Conservation (phyloP, 345 rosid species). For the Salix dunnii region DNA sequence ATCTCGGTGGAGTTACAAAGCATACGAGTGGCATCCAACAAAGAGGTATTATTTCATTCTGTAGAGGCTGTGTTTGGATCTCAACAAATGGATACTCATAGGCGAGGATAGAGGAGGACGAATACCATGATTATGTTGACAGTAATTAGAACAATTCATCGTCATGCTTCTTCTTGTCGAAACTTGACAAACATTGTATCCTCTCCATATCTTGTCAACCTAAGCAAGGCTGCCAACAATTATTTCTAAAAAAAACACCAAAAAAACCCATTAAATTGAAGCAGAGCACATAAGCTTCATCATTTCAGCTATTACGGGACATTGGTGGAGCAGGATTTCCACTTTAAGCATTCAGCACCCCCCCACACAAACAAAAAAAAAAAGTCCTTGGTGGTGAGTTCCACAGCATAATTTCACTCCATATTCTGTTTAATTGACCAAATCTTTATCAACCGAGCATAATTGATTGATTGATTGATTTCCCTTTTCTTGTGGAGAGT, state of each 20-base stretch:
- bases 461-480: background rate
- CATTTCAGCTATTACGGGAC: background rate
- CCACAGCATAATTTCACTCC: background rate
- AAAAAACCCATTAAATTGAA: background rate
- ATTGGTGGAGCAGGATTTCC: background rate
- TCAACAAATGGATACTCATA: no score
- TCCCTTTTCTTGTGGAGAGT: background rate
- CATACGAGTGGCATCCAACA: background rate
- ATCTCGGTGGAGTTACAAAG: slow-evolving; percentile 18
- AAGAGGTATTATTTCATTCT: slow-evolving; percentile 8
- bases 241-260: background rate
- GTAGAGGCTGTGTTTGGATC: background rate
- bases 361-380: background rate
- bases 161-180: background rate
- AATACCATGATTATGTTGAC: background rate
- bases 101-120: background rate
- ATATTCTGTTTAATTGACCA: background rate
- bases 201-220: background rate
- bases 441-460: background rate
- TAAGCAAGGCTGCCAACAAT: background rate
- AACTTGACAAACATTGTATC: background rate
- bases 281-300: background rate
- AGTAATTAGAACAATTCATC: background rate
- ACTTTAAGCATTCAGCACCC: background rate
- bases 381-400: background rate